Base-by-base conservation (phyloP, 2,329 filamentous ascomycete genomes). In the Curvularia spicifera region DNA sequence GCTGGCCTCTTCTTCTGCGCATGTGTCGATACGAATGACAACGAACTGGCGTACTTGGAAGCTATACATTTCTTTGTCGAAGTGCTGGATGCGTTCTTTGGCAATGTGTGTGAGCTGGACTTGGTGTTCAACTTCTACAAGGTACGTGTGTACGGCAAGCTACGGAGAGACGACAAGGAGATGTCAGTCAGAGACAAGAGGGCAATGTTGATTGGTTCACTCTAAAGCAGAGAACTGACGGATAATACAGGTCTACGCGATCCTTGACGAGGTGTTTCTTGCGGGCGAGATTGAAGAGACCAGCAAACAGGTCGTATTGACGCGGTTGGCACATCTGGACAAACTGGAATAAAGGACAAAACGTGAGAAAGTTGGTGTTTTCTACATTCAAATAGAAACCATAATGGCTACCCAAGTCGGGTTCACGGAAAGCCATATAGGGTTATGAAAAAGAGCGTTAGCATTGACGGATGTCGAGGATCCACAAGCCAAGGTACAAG, bases 1-100 rank as follows among this genome's bases (percentile, higher is more conserved):
- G 95, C 95, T 0, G 95, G 95, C 0, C 87, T 99, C 58, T 99
- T 99, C 86, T 99, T 99, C 83, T 99, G 95, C 83, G 96, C 93
- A 53, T 98, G 95, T 79, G 95, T 99, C 76, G 95, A 99, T 80
- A 96, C 94, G 51, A 98, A 97, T 78, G 95, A 99, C 79, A 99
- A 98, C 80, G 95, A 99, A 82, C 84, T 99, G 60, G 94, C 95
- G 26, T 98, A 93, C 74, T 85, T 99, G 59, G 95, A 99, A 80
- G 95, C 93, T 6, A 97, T 99, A 73, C 95, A 99, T 80, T 99
- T 99, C 83, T 99, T 99, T 74, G 95, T 99, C 70, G 95, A 99
- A 82, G 95, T 99, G 61, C 85, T 99, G 71, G 95, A 99, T 83
- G 89, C 93, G 73, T 99, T 99, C 81, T 99, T 99, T 78, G 95